Evolutionary conservation across 1,139 yeast genomes (phyloP).

Genomic region (Candida sanyaensis): DNA sequence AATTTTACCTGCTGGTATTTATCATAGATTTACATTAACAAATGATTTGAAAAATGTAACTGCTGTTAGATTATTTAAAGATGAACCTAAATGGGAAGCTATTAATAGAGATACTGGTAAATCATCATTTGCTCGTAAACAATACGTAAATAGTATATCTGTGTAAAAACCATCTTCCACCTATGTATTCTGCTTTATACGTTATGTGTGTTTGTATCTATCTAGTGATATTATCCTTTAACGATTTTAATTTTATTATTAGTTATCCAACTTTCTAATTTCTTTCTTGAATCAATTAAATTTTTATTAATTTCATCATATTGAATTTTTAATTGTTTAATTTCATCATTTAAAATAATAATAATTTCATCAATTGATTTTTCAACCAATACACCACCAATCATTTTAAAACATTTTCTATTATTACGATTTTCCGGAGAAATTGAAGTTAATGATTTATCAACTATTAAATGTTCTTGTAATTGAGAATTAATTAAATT

Average conservation of each 20-base stretch:
- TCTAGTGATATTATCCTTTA: constrained; percentile 19
- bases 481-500: constrained; percentile 47
- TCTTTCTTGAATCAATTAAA: constrained; percentile 47
- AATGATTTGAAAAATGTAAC: constrained; percentile 57
- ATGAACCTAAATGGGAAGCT: constrained; percentile 97
- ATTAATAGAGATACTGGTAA: constrained; percentile 55
- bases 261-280: constrained; percentile 68
- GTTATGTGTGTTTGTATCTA: too few species aligned
- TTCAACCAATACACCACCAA: constrained; percentile 90
- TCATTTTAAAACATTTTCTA: constrained; percentile 88
- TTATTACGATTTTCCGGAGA: constrained; percentile 43
- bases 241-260: constrained; percentile 68
- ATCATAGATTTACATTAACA: constrained; percentile 85
- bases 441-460: constrained; percentile 29
- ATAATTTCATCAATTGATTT: constrained; percentile 76
- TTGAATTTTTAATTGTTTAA: constrained; percentile 43
- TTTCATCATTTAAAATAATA: constrained; percentile 66
- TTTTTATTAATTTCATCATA: constrained; percentile 47
- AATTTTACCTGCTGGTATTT: constrained; percentile 87
- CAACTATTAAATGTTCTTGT: constrained; percentile 45
- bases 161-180: constrained; percentile 16
- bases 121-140: constrained; percentile 29
- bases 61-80: constrained; percentile 85
- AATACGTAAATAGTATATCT: constrained; percentile 29
- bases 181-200: too few species aligned